Evolutionary conservation across 208 protist genomes (phyloP), one percentile per base, ranked within the genome.

Genomic region (Leishmania guyanensis): DNA sequence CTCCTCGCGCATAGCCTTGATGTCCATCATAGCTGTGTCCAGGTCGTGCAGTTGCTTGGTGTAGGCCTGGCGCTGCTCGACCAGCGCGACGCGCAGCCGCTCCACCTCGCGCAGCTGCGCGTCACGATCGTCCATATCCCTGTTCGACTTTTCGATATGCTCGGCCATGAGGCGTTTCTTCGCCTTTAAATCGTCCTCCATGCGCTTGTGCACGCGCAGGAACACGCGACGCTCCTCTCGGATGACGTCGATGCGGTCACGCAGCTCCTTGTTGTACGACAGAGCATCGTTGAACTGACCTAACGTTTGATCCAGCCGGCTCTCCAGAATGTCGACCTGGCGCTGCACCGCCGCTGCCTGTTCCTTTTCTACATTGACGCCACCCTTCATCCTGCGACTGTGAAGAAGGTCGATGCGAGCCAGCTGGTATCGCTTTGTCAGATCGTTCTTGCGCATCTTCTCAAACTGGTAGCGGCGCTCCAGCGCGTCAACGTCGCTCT

Each of bases 211-310:
- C 68, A 99, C 95, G n/a, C 92, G 95, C 87, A 99, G 98, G 85
- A 99, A 99, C 14, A 99, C 97, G 50, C 97, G 90, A 17, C 98
- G 93, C 87, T 99, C 98, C 62, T 97, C 94, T 29, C 98, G 89
- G 39, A 99, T 97, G 84, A 98, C 97, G 88, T 99, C 97, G 80
- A 99, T 99, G 75, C 97, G 84, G 77, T 99, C 98, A 58, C 98
- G 95, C 29, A 99, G 87, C 81, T 97, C 89, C 85, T 97, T 98
- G 89, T 99, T 99, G 85, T 96, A 90, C 43, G 97, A 93, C 26
- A 99, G 90, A 20, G 95, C 92, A 77, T 99, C 95, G 90, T 99
- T 99, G 86, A 99, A 99, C 89, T 98, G 98, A 39, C 98, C 91
- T 56, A 99, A 91, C 9, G 95, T 94, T 81, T 98, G 96, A 87